Evolutionary conservation across 148 eudicot genomes (phyloP), one percentile per base, ranked within the genome.

Genomic region (Suaeda aralocaspica): DNA sequence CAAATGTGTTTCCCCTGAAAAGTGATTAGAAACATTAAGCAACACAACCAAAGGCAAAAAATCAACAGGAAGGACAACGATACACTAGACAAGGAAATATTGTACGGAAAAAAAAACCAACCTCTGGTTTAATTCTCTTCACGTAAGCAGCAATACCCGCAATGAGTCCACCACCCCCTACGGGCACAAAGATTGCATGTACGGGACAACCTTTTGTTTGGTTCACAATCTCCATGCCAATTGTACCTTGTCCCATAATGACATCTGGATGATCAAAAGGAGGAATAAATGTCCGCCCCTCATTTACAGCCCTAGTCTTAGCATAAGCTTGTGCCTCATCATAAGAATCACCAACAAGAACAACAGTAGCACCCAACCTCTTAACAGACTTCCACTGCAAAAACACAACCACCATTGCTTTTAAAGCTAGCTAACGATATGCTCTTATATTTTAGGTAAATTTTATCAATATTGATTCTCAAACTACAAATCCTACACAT

Each of bases 321-420:
- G 99, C 97, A 82, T 95, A 88, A 59, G 89, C 72, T 73, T 95
- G 96, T 33, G 99, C 99, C 77, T 91, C 99, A 68, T 95, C 99
- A 71, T 95, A 95, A 10, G 99, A 82, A 71, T 95, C 99, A 45
- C 99, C 99, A 9, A 87, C 74, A 61, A 92, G 88, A 60, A 95
- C 96, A 73, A 95, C 99, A 21, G 90, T 89, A 19, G 97, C 99
- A 34, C 99, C 99, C 68, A 95, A 76, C 77, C 89, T 78, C 82
- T 95, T 78, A 45, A 95, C 99, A 24, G 99, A 85, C 67, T 76
- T 92, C 99, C 99, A 91, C 99, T 95, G 81, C 29, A 71, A 34
- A 55, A 66, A 61, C 72, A 9, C 24, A 46, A 18, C 6, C 16
- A 50, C 56, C 49, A 59, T 56, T 48, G n/a, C n/a, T n/a, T n/a